These are phyloP conservation scores for Phytophthora megakarya DNA, from an alignment of 352 stramenopile species.

Conservation along the genomic window DNA sequence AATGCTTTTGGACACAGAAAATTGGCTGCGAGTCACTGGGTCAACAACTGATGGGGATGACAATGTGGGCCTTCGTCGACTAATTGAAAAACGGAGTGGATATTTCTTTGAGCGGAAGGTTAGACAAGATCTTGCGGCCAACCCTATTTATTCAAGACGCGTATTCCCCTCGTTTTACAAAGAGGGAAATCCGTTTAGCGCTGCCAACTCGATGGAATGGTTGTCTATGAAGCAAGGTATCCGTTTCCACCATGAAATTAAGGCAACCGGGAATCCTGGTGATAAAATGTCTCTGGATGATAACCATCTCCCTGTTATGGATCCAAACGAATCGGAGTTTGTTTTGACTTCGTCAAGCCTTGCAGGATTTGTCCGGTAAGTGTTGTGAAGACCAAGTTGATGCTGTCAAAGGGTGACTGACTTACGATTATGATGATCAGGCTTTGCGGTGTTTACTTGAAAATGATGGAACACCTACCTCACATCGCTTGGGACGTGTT, in stretches of 20 bases:
- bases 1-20: constrained; percentile 88
- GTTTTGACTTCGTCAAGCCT: constrained; percentile 78
- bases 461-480: constrained; percentile 87
- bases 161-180: constrained; percentile 70
- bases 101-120: constrained; percentile 65
- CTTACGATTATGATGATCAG: constrained; percentile 30
- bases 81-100: constrained; percentile 83
- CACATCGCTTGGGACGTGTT: constrained; percentile 76
- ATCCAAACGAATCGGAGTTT: constrained; percentile 57
- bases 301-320: constrained; percentile 38
- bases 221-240: constrained; percentile 63
- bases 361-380: constrained; percentile 71
- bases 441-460: constrained; percentile 82
- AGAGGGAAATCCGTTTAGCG: constrained; percentile 70
- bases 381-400: neutral
- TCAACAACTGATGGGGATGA: constrained; percentile 52
- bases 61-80: constrained; percentile 49
- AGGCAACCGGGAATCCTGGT: no score
- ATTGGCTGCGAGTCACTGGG: constrained; percentile 75
- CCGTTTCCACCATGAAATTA: constrained; percentile 49
- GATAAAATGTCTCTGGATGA: constrained; percentile 15
- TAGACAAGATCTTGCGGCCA: constrained; percentile 42
- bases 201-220: constrained; percentile 56
- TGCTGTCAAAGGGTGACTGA: neutral
- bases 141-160: constrained; percentile 69